A percentile compares a stretch with the other conserved stretches of the same genome.
These are phyloP conservation scores for Termitomyces sp. DNA, from an alignment of 768 basidiomycete species.

Conservation along the genomic window DNA sequence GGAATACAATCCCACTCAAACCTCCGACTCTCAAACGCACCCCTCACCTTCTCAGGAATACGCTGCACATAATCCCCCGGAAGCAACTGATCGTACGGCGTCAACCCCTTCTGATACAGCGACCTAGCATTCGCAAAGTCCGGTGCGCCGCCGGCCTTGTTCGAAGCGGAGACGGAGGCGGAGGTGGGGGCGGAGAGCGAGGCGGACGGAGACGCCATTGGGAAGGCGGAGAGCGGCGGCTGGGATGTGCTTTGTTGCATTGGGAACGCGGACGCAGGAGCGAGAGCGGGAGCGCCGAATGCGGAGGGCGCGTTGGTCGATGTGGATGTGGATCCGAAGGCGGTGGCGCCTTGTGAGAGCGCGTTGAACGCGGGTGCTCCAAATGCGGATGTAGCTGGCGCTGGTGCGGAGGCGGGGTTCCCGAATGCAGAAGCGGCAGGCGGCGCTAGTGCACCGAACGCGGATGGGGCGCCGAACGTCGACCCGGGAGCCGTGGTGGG, in stretches of 20 bases:
- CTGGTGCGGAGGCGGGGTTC: neutral
- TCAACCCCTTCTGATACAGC: conserved; percentile 39
- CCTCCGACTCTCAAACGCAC: conserved; percentile 48
- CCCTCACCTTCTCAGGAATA: conserved; percentile 43
- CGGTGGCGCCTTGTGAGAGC: conserved; percentile 1
- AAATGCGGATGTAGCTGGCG: neutral
- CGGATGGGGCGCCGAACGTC: no score
- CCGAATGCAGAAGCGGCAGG: conserved; percentile 16
- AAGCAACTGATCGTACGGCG: conserved; percentile 52
- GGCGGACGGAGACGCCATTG: conserved; percentile 16
- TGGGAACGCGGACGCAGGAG: conserved; percentile 4
- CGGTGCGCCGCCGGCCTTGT: conserved; percentile 16
- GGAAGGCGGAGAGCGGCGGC: conserved; percentile 17
- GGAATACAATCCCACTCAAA: conserved; percentile 71
- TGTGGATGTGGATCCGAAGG: conserved; percentile 13
- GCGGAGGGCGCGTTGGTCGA: conserved; percentile 5
- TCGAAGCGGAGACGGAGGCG: no score
- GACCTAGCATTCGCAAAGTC: conserved; percentile 23
- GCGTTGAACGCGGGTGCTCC: neutral
- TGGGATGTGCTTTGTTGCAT: conserved; percentile 8
- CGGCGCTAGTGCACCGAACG: no score
- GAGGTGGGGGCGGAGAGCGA: neutral
- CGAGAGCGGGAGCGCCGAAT: no score
- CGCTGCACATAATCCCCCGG: conserved; percentile 55
- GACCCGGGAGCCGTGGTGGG: neutral